Percentiles rank a stretch among this genome's conserved stretches.
Evolutionary conservation across 164 flowering plant species (phyloP).

Genomic region (Paratinospora sagittata): DNA sequence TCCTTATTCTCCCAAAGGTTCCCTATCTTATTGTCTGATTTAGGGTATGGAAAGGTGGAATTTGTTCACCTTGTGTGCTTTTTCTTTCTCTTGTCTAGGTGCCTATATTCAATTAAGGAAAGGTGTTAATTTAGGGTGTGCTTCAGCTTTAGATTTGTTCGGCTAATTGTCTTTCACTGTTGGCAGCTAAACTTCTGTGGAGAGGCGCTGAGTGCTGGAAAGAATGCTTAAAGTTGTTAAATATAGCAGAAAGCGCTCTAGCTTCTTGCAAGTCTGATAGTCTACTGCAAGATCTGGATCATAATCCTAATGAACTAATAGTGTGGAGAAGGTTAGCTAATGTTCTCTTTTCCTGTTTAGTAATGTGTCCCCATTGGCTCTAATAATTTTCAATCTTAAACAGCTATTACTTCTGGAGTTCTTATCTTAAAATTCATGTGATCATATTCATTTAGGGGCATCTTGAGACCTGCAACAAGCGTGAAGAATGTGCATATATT

Average conservation of each 20-base stretch:
- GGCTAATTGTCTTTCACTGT: slow-evolving; percentile 9
- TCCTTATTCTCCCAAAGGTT: slow-evolving; percentile 97
- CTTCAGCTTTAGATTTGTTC: slow-evolving; percentile 7
- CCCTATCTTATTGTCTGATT: slow-evolving; percentile 4
- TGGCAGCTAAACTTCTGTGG: slow-evolving; percentile 87
- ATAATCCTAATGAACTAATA: slow-evolving; percentile 23
- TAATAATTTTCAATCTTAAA: slow-evolving; percentile 2
- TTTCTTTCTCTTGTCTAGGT: not conserved
- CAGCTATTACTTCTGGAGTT: slow-evolving; percentile 5
- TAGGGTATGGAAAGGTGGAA: slow-evolving; percentile 12
- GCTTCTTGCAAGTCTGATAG: slow-evolving; percentile 12
- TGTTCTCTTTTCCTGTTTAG: not conserved
- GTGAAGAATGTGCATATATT: slow-evolving; percentile 51
- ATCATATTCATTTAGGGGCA: slow-evolving; percentile 51
- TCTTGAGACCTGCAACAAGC: slow-evolving; percentile 70
- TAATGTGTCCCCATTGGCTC: not conserved
- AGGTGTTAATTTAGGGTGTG: not conserved
- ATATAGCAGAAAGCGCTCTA: slow-evolving; percentile 59
- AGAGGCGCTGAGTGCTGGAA: slow-evolving; percentile 76
- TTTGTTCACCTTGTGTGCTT: slow-evolving; percentile 2
- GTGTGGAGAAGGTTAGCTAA: slow-evolving; percentile 65
- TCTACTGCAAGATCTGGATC: slow-evolving; percentile 14
- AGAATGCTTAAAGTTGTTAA: slow-evolving; percentile 61
- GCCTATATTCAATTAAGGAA: not conserved
- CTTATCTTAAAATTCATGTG: not conserved